phyloP scores from a whole-genome alignment of 2,329 filamentous ascomycete species.

The Boeremia lycopersici region DNA sequence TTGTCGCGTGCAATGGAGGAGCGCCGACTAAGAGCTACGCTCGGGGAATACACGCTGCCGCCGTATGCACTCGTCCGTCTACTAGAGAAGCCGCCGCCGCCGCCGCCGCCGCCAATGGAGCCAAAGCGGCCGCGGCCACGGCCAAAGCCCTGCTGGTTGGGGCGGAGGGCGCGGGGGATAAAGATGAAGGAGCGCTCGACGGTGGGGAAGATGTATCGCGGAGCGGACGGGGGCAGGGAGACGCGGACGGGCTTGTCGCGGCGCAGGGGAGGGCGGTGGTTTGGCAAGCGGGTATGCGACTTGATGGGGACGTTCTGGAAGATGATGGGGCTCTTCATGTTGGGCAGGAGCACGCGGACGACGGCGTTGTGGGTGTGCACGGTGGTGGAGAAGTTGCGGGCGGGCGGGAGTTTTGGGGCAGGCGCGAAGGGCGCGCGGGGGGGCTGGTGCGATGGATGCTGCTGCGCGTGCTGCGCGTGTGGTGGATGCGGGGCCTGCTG shows the following conservation, averaged over 20 bases:
- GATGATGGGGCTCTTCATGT: slow-evolving; percentile 71
- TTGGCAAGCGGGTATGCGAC: slow-evolving; percentile 90
- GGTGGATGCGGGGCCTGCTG: slow-evolving; percentile 1
- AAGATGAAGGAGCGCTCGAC: slow-evolving; percentile 95
- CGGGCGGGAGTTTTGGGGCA: slow-evolving; percentile 42
- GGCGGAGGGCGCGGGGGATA: slow-evolving; percentile 89
- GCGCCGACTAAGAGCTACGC: slow-evolving; percentile 83
- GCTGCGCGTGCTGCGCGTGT: too few relatives aligned
- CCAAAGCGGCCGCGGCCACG: slow-evolving; percentile 73
- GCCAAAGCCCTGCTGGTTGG: slow-evolving; percentile 81
- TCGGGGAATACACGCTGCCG: slow-evolving; percentile 84
- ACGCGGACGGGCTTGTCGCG: slow-evolving; percentile 96
- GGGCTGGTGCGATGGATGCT: slow-evolving; percentile 18
- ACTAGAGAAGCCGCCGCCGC: slow-evolving; percentile 70
- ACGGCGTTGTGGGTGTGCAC: slow-evolving; percentile 83
- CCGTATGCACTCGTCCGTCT: slow-evolving; percentile 81
- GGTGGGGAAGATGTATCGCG: slow-evolving; percentile 90
- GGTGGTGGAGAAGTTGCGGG: slow-evolving; percentile 73
- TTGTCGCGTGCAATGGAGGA: slow-evolving; percentile 77
- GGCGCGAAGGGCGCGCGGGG: slow-evolving; percentile 25
- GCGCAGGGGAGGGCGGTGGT: slow-evolving; percentile 90
- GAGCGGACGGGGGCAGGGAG: slow-evolving; percentile 78
- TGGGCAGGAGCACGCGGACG: slow-evolving; percentile 79
- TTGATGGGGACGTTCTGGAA: slow-evolving; percentile 81
- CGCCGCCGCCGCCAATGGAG: slow-evolving; percentile 60